Percentiles rank a stretch among this genome's conserved stretches.
phyloP scores from a whole-genome alignment of 208 protist species.

The Giardia muris region DNA sequence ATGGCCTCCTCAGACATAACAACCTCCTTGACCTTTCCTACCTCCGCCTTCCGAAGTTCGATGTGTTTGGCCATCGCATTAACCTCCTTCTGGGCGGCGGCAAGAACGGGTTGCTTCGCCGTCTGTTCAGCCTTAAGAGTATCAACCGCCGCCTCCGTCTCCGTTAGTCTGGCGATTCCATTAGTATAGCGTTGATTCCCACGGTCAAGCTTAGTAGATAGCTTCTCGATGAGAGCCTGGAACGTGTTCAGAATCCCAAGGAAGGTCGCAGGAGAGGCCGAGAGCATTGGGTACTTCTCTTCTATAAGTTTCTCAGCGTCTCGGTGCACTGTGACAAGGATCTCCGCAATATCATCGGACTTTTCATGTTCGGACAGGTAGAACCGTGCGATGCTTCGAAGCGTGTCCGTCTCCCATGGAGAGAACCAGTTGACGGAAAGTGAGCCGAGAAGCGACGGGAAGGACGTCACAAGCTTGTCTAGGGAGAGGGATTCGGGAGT shows the following conservation, averaged over 20 bases:
- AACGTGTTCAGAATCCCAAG: conserved; percentile 66
- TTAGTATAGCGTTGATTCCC: conserved; percentile 64
- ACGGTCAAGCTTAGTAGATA: conserved; percentile 58
- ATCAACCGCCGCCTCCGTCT: conserved; percentile 70
- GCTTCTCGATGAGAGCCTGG: conserved; percentile 56
- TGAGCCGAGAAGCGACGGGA: conserved; percentile 87
- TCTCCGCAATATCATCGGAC: neutral
- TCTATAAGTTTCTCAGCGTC: conserved; percentile 46
- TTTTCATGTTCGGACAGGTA: conserved; percentile 51
- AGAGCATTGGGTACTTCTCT: conserved; percentile 64
- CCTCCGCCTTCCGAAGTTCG: conserved; percentile 68
- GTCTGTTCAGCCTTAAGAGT: conserved; percentile 67
- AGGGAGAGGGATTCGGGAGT: conserved; percentile 78
- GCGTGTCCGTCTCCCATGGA: conserved; percentile 75
- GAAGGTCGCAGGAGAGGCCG: conserved; percentile 75
- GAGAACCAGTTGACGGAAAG: conserved; percentile 95
- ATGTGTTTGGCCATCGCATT: conserved; percentile 60
- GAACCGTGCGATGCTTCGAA: conserved; percentile 67
- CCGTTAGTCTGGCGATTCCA: conserved; percentile 71
- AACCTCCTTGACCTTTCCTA: conserved; percentile 22
- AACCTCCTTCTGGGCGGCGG: conserved; percentile 71
- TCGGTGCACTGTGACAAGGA: neutral
- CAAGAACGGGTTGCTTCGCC: conserved; percentile 72
- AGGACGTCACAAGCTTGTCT: conserved; percentile 77
- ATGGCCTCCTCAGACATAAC: conserved; percentile 61